phyloP scores from a whole-genome alignment of 2,329 filamentous ascomycete species.

The Elsinoe batatas region DNA sequence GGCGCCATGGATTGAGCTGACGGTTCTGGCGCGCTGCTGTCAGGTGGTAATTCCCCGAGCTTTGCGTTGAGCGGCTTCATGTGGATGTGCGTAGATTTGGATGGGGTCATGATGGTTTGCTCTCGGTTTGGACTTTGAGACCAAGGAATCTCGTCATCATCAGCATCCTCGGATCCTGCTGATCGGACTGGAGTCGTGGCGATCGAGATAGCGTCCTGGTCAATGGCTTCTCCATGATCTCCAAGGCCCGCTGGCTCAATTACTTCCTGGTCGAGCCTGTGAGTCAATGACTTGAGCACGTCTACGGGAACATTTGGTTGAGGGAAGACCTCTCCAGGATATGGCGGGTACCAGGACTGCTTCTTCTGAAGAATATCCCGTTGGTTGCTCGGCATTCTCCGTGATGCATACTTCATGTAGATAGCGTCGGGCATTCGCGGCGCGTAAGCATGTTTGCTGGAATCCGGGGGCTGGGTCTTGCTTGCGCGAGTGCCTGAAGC shows the following conservation, averaged over 20 bases:
- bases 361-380: conserved; percentile 36
- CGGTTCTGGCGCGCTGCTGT: conserved; percentile 7
- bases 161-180: neutral
- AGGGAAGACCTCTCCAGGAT: conserved; percentile 28
- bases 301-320: conserved; percentile 31
- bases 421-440: conserved; percentile 6
- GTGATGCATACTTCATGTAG: conserved; percentile 19
- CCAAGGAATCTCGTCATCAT: conserved; percentile 3
- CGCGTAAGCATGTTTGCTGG: neutral
- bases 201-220: neutral
- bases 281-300: conserved; percentile 21
- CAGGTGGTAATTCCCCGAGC: conserved; percentile 3
- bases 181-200: neutral
- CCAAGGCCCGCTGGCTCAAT: neutral
- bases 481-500: neutral
- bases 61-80: neutral
- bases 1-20: neutral
- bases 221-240: neutral
- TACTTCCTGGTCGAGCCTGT: neutral
- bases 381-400: conserved; percentile 38
- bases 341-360: conserved; percentile 32
- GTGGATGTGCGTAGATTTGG: neutral
- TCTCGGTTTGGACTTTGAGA: conserved; percentile 5
- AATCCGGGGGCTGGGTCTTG: no score
- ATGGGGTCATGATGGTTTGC: neutral